phyloP scores from a whole-genome alignment of 306 rosid genomes.

The Astragalus membranaceus region DNA sequence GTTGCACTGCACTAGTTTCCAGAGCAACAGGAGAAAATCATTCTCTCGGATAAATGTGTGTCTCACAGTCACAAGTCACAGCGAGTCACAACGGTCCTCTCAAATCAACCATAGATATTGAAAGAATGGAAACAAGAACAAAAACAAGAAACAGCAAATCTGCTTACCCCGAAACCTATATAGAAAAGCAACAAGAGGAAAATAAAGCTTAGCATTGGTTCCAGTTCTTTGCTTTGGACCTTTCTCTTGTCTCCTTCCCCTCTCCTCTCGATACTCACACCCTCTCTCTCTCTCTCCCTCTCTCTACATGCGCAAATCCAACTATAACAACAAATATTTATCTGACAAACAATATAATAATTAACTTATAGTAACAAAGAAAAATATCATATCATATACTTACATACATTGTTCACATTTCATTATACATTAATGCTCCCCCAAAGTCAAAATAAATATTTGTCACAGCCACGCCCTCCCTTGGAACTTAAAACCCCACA shows the following conservation, averaged over 20 bases:
- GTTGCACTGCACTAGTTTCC: no score
- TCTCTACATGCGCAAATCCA: conserved; percentile 22
- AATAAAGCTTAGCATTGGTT: conserved; percentile 53
- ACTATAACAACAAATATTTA: conserved; percentile 14
- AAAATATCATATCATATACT: background rate
- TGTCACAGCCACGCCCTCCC: background rate
- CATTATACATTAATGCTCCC: background rate
- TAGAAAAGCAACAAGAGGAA: conserved; percentile 37
- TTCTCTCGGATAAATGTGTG: no score
- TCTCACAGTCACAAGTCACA: background rate
- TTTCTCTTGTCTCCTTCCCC: conserved; percentile 66
- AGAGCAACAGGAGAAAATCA: background rate
- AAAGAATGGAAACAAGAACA: conserved; percentile 44
- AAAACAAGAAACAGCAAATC: conserved; percentile 60
- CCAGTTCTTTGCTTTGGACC: conserved; percentile 64
- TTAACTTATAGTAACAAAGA: background rate
- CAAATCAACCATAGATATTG: background rate
- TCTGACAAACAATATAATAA: background rate
- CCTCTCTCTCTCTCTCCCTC: conserved; percentile 1
- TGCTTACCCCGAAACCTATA: conserved; percentile 42
- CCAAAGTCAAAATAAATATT: conserved; percentile 15
- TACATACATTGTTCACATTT: background rate
- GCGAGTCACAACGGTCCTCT: conserved; percentile 38
- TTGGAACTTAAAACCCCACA: background rate
- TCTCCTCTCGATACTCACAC: conserved; percentile 50